Base-by-base conservation (phyloP, 352 stramenopile genomes). In the Phytophthora uliginosa region DNA sequence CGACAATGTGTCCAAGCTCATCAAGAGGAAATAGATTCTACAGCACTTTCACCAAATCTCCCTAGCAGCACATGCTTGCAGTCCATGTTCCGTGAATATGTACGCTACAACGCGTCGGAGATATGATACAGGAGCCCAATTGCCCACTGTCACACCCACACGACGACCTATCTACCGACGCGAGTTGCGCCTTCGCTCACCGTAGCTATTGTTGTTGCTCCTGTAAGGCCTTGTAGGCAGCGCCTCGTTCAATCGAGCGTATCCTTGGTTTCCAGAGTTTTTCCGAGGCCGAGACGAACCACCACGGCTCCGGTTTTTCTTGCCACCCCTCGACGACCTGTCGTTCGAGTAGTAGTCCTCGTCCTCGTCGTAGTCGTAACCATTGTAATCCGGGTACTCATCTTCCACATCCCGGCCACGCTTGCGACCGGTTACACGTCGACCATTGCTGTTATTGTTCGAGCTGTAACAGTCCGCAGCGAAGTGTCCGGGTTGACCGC, bases 361-460 rank as follows among this genome's bases (percentile, higher is more conserved):
- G 3, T 75, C 76, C 15, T 79, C 74, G 7, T 88, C 74, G 40
- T 82, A 78, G 36, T 80, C 76, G 34, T 76, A 68, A 10, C 66
- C 66, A 31, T 83, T 73, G 54, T 89, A 87, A 61, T 82, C 63
- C 26, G 78, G 69, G 40, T 89, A 81, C 59, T 85, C 74, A 31
- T 91, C 75, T 33, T 85, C 72, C 9, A 72, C 67, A 55, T 86
- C 75, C 17, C 81, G 77, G 15, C 77, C 77, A 33, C 82, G 82
- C 53, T 92, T 92, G 47, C 77, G 82, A 8, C 79, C 74, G 18
- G 40, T 85, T 9, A 80, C 68, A 10, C 69, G 74, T 13, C 59
- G 77, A 62, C 74, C 61, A 50, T 24, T 50, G 48, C 57, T 81
- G 47, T 28, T 71, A 40, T 50, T 67, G 3, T 56, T 58, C 8